A percentile compares a stretch with the other conserved stretches of the same genome.
These are phyloP conservation scores for Phycomyces nitens DNA, from an alignment of 192 early-diverging fungal genomes.

Conservation along the genomic window DNA sequence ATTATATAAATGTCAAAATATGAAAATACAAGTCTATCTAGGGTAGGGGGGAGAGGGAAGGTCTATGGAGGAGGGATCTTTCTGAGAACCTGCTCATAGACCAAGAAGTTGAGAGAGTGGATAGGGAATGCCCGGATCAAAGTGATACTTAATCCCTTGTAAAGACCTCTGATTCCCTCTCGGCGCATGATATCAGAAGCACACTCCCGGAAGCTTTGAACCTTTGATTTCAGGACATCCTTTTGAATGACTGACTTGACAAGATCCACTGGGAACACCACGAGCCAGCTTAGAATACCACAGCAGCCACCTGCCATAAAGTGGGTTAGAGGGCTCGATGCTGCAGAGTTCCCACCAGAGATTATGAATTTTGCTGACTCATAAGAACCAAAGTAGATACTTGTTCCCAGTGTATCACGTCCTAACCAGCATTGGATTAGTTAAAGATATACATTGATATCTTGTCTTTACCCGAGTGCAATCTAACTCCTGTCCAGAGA, in stretches of 20 bases:
- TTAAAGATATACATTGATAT: not conserved
- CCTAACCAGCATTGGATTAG: conserved; percentile 12
- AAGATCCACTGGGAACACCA: conserved; percentile 75
- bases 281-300: conserved; percentile 73
- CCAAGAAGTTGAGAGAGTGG: conserved; percentile 76
- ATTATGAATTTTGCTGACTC: conserved; percentile 53
- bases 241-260: conserved; percentile 72
- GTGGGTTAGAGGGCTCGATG: conserved; percentile 60
- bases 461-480: conserved; percentile 36
- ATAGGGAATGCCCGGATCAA: conserved; percentile 77
- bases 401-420: conserved; percentile 71
- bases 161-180: conserved; percentile 57
- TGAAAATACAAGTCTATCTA: too few relatives aligned
- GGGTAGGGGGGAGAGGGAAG: too few relatives aligned
- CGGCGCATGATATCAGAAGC: conserved; percentile 49
- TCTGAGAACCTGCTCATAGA: conserved; percentile 60
- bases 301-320: conserved; percentile 74
- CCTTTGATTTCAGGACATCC: conserved; percentile 53
- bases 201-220: conserved; percentile 40
- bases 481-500: conserved; percentile 40
- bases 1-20: too few relatives aligned
- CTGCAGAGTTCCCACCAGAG: conserved; percentile 4
- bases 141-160: conserved; percentile 69
- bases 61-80: not conserved
- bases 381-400: conserved; percentile 71